These are phyloP conservation scores for Fonsecaea erecta DNA, from an alignment of 2,329 filamentous ascomycete species.

Conservation along the genomic window DNA sequence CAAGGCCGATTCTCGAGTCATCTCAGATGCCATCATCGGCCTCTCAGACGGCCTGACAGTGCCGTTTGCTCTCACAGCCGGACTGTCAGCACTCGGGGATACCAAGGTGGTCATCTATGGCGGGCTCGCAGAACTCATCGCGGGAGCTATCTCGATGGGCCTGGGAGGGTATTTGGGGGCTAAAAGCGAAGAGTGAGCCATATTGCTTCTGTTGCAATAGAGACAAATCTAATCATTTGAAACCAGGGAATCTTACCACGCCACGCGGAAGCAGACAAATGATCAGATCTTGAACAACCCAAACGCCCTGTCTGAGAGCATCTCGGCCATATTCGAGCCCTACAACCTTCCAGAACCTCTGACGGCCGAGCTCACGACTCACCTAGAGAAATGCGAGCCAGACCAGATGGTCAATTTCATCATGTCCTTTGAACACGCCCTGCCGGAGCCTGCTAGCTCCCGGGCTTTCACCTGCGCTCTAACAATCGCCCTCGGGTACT, in stretches of 20 bases:
- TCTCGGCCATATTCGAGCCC: slow-evolving; percentile 53
- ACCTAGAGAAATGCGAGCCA: not conserved
- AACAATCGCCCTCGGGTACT: slow-evolving; percentile 44
- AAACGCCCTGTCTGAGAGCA: slow-evolving; percentile 52
- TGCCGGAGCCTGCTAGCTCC: slow-evolving; percentile 35
- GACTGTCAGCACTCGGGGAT: slow-evolving; percentile 65
- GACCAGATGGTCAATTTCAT: slow-evolving; percentile 20
- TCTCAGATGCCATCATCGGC: slow-evolving; percentile 69
- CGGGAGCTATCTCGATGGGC: slow-evolving; percentile 78
- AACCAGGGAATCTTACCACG: slow-evolving; percentile 31
- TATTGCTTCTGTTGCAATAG: not conserved
- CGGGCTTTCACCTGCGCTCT: slow-evolving; percentile 54
- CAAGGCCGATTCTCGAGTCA: slow-evolving; percentile 14
- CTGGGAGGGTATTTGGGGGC: slow-evolving; percentile 74
- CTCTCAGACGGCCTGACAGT: slow-evolving; percentile 80
- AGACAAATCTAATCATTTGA: slow-evolving; percentile 5
- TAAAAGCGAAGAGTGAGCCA: slow-evolving; percentile 48
- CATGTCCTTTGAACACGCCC: slow-evolving; percentile 26
- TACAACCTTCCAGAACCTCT: slow-evolving; percentile 26
- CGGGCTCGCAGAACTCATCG: slow-evolving; percentile 74
- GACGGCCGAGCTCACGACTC: not conserved
- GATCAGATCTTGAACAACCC: slow-evolving; percentile 51
- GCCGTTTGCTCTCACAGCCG: slow-evolving; percentile 77
- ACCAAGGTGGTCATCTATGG: slow-evolving; percentile 71
- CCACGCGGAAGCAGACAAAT: slow-evolving; percentile 27